Percentiles rank a stretch among this genome's conserved stretches.
These are phyloP conservation scores for Phytophthora ramorum DNA, from an alignment of 352 stramenopile genomes.

Conservation along the genomic window DNA sequence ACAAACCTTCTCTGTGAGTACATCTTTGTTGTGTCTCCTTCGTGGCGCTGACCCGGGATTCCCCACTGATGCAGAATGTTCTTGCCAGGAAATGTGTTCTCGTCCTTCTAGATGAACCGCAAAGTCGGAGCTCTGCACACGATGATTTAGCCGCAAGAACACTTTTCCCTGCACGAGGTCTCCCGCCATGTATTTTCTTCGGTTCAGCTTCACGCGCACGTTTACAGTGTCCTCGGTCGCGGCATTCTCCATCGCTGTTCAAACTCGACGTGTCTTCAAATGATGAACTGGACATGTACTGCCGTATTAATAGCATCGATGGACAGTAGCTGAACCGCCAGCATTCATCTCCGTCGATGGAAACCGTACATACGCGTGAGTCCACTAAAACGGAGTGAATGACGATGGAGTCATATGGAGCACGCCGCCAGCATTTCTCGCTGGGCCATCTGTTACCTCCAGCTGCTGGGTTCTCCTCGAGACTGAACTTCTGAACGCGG, in stretches of 20 bases:
- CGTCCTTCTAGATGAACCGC: conserved; percentile 11
- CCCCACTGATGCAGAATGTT: conserved; percentile 2
- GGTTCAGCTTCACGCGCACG: conserved; percentile 10
- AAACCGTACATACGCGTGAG: not conserved
- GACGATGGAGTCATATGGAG: no score
- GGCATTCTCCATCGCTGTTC: not conserved
- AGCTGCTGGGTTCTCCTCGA: no score
- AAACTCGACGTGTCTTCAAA: not conserved
- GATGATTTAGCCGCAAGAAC: not conserved
- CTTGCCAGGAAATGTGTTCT: conserved; percentile 27
- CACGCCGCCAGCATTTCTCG: not conserved
- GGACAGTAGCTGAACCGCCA: no score
- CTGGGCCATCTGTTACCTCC: no score
- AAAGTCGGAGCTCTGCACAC: conserved; percentile 19
- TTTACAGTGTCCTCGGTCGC: not conserved
- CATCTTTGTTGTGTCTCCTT: conserved; percentile 10
- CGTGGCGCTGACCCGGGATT: conserved; percentile 1
- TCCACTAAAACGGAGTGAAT: no score
- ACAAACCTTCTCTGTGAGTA: conserved; percentile 6
- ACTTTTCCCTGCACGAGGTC: conserved; percentile 19
- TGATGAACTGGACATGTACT: not conserved
- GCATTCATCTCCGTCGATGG: no score
- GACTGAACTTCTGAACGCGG: no score
- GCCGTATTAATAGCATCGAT: no score
- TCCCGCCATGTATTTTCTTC: conserved; percentile 4